phyloP scores from a whole-genome alignment of 1,284 basidiomycete species.

The Tilletia horrida region DNA sequence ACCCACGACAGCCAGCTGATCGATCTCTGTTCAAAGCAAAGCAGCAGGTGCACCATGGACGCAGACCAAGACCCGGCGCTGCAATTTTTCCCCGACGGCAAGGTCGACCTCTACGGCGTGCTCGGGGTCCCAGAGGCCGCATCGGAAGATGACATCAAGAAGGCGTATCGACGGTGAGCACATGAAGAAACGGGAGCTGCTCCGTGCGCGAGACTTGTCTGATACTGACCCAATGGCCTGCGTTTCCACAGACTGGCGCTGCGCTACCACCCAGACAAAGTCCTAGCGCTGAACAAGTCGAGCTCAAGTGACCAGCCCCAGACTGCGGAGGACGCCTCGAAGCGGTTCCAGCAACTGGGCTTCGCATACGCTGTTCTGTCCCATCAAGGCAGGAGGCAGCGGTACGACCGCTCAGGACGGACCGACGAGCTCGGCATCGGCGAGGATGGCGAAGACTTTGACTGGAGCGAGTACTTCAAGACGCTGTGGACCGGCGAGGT shows the following conservation, averaged over 20 bases:
- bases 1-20: no score
- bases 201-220: not conserved
- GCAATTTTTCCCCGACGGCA: slow-evolving; percentile 49
- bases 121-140: slow-evolving; percentile 39
- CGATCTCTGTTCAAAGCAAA: no score
- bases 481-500: slow-evolving; percentile 53
- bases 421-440: slow-evolving; percentile 46
- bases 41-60: not conserved
- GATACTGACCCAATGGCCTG: not conserved
- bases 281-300: slow-evolving; percentile 26
- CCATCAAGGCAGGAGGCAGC: slow-evolving; percentile 36
- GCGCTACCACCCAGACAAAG: slow-evolving; percentile 53
- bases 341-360: slow-evolving; percentile 50
- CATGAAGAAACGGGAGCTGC: not conserved
- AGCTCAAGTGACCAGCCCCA: slow-evolving; percentile 17
- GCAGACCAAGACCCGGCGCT: slow-evolving; percentile 40
- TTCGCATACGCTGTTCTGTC: slow-evolving; percentile 54
- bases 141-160: slow-evolving; percentile 43
- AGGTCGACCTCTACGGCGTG: slow-evolving; percentile 51
- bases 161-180: slow-evolving; percentile 48
- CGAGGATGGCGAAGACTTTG: slow-evolving; percentile 45
- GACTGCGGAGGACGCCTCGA: slow-evolving; percentile 31
- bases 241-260: slow-evolving; percentile 41
- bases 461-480: slow-evolving; percentile 55
- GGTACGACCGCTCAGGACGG: slow-evolving; percentile 50